phyloP scores from a whole-genome alignment of 208 protist species.

The Acanthamoeba sp. region DNA sequence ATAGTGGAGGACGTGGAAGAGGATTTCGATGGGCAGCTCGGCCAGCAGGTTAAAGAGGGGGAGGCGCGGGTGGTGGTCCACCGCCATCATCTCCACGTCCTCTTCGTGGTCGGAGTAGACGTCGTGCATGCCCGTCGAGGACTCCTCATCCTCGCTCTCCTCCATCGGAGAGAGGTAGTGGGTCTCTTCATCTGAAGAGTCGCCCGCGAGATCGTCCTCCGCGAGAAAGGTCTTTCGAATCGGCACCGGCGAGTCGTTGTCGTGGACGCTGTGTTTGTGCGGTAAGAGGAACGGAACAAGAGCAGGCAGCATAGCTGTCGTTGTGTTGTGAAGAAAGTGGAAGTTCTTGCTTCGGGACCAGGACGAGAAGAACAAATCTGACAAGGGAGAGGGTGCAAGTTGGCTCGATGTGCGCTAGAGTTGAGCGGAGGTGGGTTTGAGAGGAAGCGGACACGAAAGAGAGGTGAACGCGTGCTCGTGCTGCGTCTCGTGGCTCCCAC shows the following conservation, averaged over 20 bases:
- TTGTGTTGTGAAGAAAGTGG: neutral
- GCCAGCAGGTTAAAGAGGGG: neutral
- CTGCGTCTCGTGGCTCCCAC: too few species aligned
- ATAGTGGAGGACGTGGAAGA: neutral
- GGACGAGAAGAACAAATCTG: too few species aligned
- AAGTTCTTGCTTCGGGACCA: neutral
- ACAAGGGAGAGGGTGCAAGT: too few species aligned
- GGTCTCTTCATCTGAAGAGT: neutral
- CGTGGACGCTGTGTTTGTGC: neutral
- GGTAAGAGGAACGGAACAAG: neutral
- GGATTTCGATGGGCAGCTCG: slow-evolving; percentile 7
- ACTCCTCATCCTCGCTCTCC: slow-evolving; percentile 25
- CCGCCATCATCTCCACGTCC: neutral
- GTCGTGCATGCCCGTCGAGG: neutral
- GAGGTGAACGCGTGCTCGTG: too few species aligned
- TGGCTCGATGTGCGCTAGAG: too few species aligned
- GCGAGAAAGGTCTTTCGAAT: neutral
- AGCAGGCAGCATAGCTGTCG: neutral
- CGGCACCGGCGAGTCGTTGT: neutral
- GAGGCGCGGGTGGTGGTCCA: neutral
- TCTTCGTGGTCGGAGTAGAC: neutral
- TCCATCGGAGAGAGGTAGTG: neutral
- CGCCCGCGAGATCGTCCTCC: neutral
- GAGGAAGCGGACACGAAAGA: too few species aligned
- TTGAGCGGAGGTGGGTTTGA: too few species aligned